Conservation (phyloP, 2,329 filamentous ascomycete genomes). For the Neurospora sp. region DNA sequence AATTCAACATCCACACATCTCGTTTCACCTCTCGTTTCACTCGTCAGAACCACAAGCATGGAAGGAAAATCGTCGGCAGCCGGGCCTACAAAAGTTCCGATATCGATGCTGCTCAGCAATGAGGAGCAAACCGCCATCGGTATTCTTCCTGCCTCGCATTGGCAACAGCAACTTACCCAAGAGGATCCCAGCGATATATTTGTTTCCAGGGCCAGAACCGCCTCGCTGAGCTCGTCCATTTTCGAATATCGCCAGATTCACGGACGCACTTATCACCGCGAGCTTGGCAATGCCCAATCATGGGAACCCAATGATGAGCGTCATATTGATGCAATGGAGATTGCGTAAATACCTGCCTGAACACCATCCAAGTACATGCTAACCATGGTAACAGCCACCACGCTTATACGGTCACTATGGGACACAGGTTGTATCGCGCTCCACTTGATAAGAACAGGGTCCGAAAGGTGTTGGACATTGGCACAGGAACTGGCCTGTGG, state of each 20-base stretch:
- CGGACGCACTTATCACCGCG: constrained; percentile 1
- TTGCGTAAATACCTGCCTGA: not conserved
- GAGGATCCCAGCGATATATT: not conserved
- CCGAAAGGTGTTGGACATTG: not conserved
- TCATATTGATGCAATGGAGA: constrained; percentile 2
- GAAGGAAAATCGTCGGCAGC: not conserved
- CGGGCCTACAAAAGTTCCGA: not conserved
- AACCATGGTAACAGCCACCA: not conserved
- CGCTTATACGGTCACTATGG: not conserved
- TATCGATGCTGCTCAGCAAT: not conserved
- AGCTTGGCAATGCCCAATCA: not conserved
- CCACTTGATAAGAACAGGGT: not conserved
- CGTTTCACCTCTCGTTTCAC: not conserved
- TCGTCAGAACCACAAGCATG: not conserved
- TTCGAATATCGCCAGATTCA: constrained; percentile 24
- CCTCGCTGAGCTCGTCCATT: constrained; percentile 24
- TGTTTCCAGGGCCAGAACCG: constrained; percentile 16
- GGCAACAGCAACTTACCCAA: not conserved
- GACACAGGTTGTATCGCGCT: constrained; percentile 1
- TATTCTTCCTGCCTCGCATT: constrained; percentile 6
- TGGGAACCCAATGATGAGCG: constrained; percentile 1
- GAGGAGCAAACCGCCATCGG: not conserved
- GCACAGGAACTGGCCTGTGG: constrained; percentile 3
- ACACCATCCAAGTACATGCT: not conserved
- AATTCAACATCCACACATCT: not conserved